A percentile compares a stretch with the other conserved stretches of the same genome.
Conservation (phyloP, 345 rosid genomes). For the Moricandia moricandioides region DNA sequence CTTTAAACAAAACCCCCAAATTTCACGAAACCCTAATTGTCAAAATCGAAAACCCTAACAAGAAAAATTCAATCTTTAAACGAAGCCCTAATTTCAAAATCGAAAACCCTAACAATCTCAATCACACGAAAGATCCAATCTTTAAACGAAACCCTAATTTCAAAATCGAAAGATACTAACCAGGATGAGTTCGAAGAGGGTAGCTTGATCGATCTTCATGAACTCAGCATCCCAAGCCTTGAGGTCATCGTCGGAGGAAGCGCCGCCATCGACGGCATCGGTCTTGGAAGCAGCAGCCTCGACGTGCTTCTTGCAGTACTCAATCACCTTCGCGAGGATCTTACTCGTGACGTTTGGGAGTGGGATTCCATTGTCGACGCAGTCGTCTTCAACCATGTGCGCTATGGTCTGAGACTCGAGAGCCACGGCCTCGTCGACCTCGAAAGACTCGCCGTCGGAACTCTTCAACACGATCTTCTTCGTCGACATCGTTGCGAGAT, state of each 20-base stretch:
- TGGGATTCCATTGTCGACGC: conserved; percentile 62
- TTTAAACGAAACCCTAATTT: neutral
- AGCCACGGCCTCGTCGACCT: conserved; percentile 68
- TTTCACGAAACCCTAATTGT: conserved; percentile 14
- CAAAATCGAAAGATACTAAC: conserved; percentile 27
- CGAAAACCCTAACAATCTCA: conserved; percentile 19
- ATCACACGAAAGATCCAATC: neutral
- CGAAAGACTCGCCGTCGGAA: conserved; percentile 67
- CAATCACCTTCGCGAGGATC: conserved; percentile 77
- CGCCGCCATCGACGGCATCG: conserved; percentile 28
- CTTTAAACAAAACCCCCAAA: neutral
- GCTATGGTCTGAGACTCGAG: conserved; percentile 58
- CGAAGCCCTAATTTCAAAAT: neutral
- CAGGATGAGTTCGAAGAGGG: conserved; percentile 72
- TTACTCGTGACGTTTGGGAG: conserved; percentile 66
- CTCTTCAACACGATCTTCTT: conserved; percentile 53
- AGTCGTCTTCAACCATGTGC: conserved; percentile 64
- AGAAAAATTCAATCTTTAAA: neutral
- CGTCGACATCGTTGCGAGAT: conserved; percentile 34
- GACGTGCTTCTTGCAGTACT: conserved; percentile 76
- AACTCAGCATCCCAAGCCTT: conserved; percentile 72
- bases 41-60: neutral
- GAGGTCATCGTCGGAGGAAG: conserved; percentile 46
- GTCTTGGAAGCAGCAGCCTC: conserved; percentile 39
- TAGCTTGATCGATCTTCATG: conserved; percentile 66